Conservation (phyloP, 768 basidiomycete species). For the Mycena epipterygia region DNA sequence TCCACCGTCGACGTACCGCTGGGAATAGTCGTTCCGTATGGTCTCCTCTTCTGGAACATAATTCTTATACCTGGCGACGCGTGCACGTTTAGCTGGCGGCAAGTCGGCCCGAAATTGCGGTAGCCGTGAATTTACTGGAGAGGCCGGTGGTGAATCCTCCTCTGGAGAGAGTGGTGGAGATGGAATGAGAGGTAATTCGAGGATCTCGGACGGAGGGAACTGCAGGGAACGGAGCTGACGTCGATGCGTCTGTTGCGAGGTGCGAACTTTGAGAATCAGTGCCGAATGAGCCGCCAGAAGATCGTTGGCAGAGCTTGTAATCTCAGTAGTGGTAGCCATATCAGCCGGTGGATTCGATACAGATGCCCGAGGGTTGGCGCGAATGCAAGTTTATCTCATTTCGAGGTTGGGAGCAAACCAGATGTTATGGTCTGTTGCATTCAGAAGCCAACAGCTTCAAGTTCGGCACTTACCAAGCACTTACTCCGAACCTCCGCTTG, state of each 20-base stretch:
- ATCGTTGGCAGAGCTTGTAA: slow-evolving; percentile 73
- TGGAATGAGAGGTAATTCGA: slow-evolving; percentile 70
- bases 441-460: background rate
- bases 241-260: slow-evolving; percentile 68
- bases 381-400: too few relatives aligned
- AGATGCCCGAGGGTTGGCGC: background rate
- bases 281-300: slow-evolving; percentile 73
- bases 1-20: slow-evolving; percentile 90
- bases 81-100: slow-evolving; percentile 81
- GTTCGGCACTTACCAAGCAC: too few relatives aligned
- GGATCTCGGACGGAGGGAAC: slow-evolving; percentile 67
- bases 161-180: slow-evolving; percentile 67
- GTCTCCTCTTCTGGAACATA: slow-evolving; percentile 97
- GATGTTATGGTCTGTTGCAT: background rate
- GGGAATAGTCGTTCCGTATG: slow-evolving; percentile 94
- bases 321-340: slow-evolving; percentile 57
- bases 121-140: slow-evolving; percentile 55
- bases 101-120: slow-evolving; percentile 52
- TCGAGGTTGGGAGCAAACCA: background rate
- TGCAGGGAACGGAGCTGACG: slow-evolving; percentile 68
- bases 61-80: slow-evolving; percentile 78
- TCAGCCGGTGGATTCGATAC: too few relatives aligned
- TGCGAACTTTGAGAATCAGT: slow-evolving; percentile 68
- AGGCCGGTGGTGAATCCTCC: slow-evolving; percentile 60
- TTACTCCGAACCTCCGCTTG: too few relatives aligned